These are phyloP conservation scores for Dendrobium nobile DNA, from an alignment of 106 monocot species.

Conservation along the genomic window DNA sequence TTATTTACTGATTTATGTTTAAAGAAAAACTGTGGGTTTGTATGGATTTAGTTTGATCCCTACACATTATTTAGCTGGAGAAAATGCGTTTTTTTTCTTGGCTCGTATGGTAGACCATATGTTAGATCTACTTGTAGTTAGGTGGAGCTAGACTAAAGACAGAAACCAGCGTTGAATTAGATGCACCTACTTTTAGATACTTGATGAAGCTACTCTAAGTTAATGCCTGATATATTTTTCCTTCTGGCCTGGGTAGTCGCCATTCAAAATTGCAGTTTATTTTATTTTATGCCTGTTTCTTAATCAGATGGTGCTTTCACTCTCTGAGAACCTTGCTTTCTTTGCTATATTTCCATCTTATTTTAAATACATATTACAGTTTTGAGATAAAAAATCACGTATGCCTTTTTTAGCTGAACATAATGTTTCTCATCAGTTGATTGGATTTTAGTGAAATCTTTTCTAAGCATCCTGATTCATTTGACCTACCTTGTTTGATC, in stretches of 20 bases:
- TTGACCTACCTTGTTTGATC: neutral
- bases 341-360: neutral
- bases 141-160: neutral
- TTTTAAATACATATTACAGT: neutral
- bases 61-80: neutral
- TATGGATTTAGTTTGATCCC: neutral
- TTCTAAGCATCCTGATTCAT: neutral
- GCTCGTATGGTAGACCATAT: neutral
- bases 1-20: neutral
- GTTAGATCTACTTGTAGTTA: neutral
- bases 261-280: neutral
- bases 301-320: neutral
- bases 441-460: neutral
- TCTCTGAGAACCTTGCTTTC: neutral
- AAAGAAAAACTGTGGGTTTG: neutral
- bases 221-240: neutral
- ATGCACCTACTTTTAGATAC: neutral
- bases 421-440: neutral
- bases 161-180: neutral
- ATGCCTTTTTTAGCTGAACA: neutral
- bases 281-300: neutral
- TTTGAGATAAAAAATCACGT: neutral
- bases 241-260: neutral
- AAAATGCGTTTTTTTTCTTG: neutral
- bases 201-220: neutral